Evolutionary conservation across 345 rosid species (phyloP).

Genomic region (Viola odorata): DNA sequence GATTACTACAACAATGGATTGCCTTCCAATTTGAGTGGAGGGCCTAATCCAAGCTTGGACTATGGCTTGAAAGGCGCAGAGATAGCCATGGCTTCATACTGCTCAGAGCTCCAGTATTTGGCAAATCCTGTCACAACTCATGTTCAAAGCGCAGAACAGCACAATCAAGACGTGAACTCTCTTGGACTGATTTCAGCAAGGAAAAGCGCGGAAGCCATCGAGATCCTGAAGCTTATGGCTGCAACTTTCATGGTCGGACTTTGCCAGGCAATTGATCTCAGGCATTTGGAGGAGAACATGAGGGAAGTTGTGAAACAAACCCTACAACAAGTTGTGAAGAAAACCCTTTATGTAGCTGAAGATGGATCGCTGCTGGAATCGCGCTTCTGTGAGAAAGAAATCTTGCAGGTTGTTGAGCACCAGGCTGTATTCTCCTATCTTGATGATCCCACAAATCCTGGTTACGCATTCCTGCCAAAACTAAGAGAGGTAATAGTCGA

Average conservation of each 20-base stretch:
- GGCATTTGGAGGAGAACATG: slow-evolving; percentile 50
- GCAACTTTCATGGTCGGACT: slow-evolving; percentile 45
- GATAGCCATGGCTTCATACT: slow-evolving; percentile 45
- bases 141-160: slow-evolving; percentile 49
- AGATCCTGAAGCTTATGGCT: slow-evolving; percentile 44
- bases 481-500: slow-evolving; percentile 30
- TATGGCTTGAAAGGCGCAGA: slow-evolving; percentile 54
- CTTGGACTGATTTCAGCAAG: slow-evolving; percentile 43
- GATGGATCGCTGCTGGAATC: slow-evolving; percentile 40
- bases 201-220: slow-evolving; percentile 45
- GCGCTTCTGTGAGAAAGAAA: slow-evolving; percentile 41
- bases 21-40: slow-evolving; percentile 47
- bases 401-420: slow-evolving; percentile 38
- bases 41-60: slow-evolving; percentile 47
- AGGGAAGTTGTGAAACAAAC: slow-evolving; percentile 29
- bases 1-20: slow-evolving; percentile 49
- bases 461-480: slow-evolving; percentile 34
- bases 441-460: slow-evolving; percentile 42
- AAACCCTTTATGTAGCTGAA: slow-evolving; percentile 35
- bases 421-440: slow-evolving; percentile 39
- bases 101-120: slow-evolving; percentile 51
- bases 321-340: slow-evolving; percentile 27
- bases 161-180: slow-evolving; percentile 53
- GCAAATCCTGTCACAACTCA: slow-evolving; percentile 49
- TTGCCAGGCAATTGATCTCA: slow-evolving; percentile 45